phyloP scores from a whole-genome alignment of 306 rosid species.

The Lagenaria siceraria region DNA sequence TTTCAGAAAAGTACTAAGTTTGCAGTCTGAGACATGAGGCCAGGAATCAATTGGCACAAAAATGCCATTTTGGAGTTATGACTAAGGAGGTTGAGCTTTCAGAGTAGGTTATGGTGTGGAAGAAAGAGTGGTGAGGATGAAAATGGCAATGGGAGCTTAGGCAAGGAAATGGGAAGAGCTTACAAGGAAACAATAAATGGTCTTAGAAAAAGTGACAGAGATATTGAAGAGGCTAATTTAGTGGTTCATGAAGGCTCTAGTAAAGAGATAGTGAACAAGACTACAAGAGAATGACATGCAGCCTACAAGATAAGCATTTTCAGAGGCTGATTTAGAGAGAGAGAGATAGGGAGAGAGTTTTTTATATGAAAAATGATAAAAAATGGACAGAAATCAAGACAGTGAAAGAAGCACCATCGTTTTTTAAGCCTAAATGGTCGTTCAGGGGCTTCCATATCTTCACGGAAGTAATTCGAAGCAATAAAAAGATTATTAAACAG shows the following conservation, averaged over 20 bases:
- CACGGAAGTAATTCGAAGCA: neutral
- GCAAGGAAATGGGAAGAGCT: neutral
- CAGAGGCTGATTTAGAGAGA: conserved; percentile 10
- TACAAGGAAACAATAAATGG: conserved; percentile 6
- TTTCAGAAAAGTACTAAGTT: conserved; percentile 18
- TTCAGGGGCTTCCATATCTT: neutral
- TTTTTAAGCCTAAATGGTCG: neutral
- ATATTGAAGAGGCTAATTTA: conserved; percentile 18
- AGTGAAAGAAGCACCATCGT: neutral
- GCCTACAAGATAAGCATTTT: conserved; percentile 17
- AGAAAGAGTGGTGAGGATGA: conserved; percentile 5
- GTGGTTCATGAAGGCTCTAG: conserved; percentile 33
- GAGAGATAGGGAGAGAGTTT: neutral
- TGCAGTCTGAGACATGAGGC: neutral
- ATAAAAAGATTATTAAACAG: neutral
- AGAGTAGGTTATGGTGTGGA: neutral
- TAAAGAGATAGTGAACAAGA: conserved; percentile 24
- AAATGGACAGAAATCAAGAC: neutral
- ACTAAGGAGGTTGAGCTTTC: conserved; percentile 8
- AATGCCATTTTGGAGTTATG: conserved; percentile 19
- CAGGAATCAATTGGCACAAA: conserved; percentile 12
- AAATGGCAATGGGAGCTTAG: neutral
- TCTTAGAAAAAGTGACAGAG: conserved; percentile 17
- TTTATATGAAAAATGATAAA: neutral
- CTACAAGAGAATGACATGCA: conserved; percentile 10